Base-by-base conservation (phyloP, 108 stramenopile species). In the Nannochloropsis granulata region DNA sequence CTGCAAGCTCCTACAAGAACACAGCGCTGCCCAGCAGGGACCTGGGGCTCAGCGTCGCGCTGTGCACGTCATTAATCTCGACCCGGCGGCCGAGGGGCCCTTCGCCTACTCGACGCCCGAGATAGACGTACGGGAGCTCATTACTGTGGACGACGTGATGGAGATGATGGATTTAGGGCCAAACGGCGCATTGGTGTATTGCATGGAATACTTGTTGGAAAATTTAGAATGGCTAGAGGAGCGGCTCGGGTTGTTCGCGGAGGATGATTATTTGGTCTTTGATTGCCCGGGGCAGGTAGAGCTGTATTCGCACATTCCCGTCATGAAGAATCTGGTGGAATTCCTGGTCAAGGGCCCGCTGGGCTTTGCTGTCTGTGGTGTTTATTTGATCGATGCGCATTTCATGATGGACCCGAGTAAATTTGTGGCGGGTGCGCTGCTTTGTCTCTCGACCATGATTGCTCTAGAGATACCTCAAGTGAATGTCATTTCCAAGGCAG, bases 221-320 rank as follows among this genome's bases (percentile, higher is more conserved):
- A 96, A 97, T 83, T 87, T 97, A 85, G 98, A 99, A 79, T 98
- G 97, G 99, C 86, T 99, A 24, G 86, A 96, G 44, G 87, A 88
- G 81, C 83, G 81, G 43, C 85, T 90, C 44, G 90, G 95, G 44
- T 82, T 82, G 3, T 96, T 93, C 84, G 96, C 92, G 16, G 99
- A 99, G 13, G 99, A 97, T 56, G 97, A 98, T 82, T 98, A 98
- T 88, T 81, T 98, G 23, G 90, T 99, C n/a, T 86, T 99, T 24
- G 99, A 99, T 91, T 99, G 99, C 91, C 97, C 99, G 12, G 99
- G 99, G 5, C 97, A 99, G 90, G 90, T 99, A 34, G 95, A 96
- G 86, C 88, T 98, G 78, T 96, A 96, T 87, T 95, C 95, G 8
- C 99, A 99, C 84, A 91, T 98, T n/a, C 97, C 97, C 5, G 91